phyloP scores from a whole-genome alignment of 2,329 filamentous ascomycete genomes.

The Penicillium nordicum region DNA sequence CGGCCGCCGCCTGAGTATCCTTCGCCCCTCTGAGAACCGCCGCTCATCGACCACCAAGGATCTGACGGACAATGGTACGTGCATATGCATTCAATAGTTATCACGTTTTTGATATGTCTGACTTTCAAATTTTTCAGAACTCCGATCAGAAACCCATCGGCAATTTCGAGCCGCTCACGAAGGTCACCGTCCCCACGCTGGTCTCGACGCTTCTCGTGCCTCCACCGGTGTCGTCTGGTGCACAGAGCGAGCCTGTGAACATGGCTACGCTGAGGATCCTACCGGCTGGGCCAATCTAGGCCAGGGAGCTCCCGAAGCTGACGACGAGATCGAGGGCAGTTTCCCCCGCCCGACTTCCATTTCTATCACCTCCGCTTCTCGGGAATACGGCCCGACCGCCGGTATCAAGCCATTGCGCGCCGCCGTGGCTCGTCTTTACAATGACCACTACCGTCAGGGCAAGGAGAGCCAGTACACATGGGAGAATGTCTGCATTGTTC shows the following conservation, averaged over 20 bases:
- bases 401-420: constrained; percentile 88
- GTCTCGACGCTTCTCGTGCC: constrained; percentile 80
- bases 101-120: neutral
- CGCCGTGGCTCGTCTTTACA: constrained; percentile 89
- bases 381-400: constrained; percentile 91
- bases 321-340: constrained; percentile 86
- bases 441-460: constrained; percentile 82
- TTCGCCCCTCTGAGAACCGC: constrained; percentile 36
- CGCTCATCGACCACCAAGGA: constrained; percentile 45
- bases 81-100: neutral
- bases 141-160: constrained; percentile 76
- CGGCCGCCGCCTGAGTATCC: constrained; percentile 44
- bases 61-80: constrained; percentile 47
- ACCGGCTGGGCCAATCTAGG: constrained; percentile 87
- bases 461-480: constrained; percentile 89
- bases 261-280: constrained; percentile 81
- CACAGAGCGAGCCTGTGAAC: constrained; percentile 70
- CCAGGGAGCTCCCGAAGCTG: constrained; percentile 89
- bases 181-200: constrained; percentile 85
- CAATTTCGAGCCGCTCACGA: constrained; percentile 89
- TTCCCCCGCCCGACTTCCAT: constrained; percentile 78
- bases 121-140: constrained; percentile 54
- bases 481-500: constrained; percentile 97
- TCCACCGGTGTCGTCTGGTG: constrained; percentile 91
- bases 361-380: constrained; percentile 70